Evolutionary conservation across 352 stramenopile species (phyloP), one percentile per base, ranked within the genome.

Genomic region (Globisporangium carolinianum): DNA sequence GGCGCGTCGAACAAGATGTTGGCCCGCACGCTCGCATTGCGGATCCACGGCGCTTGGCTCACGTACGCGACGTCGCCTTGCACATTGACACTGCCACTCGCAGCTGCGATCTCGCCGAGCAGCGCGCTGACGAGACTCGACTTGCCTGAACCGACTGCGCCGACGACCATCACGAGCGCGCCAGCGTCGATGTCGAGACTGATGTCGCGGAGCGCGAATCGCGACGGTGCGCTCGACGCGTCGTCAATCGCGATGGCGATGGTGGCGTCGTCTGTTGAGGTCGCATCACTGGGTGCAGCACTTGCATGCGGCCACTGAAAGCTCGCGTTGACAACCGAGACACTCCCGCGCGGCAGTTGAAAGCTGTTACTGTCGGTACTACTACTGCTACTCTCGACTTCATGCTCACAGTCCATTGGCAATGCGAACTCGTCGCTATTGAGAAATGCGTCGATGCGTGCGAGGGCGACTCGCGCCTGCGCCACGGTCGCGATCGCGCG

Each of bases 21-120:
- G 4, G 97, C 80, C 12, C 72, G 62, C 7, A 98, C 60, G 38
- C 84, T 96, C 11, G 76, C 66, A 60, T 98, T 97, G 11, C 94
- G 39, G 58, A 98, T 97, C 86, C 89, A 98, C 6, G 90, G 69
- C 41, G 94, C 75, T 72, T 98, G 95, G 24, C 80, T 79, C 37
- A 80, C 89, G 67, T 97, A 97, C 17, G 91, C 78, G 0, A 87
- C 39, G 0, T 57, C 53, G 0, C 75, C 78, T 6, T 45, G 42
- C 4, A 86, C 60, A 0, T 50, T 38, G 6, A 76, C 50, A 0
- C 55, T 43, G 17, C 75, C 72, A 2, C 47, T 51, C 3, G 55
- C 61, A 10, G 52, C 60, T 6, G 56, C 47, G 75, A 86, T 86
- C 49, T 81, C 73, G 2, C 78, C 78, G 0, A 88, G 67, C 4